These are phyloP conservation scores for Xylaria hypoxylon DNA, from an alignment of 2,329 filamentous ascomycete species.

Conservation along the genomic window DNA sequence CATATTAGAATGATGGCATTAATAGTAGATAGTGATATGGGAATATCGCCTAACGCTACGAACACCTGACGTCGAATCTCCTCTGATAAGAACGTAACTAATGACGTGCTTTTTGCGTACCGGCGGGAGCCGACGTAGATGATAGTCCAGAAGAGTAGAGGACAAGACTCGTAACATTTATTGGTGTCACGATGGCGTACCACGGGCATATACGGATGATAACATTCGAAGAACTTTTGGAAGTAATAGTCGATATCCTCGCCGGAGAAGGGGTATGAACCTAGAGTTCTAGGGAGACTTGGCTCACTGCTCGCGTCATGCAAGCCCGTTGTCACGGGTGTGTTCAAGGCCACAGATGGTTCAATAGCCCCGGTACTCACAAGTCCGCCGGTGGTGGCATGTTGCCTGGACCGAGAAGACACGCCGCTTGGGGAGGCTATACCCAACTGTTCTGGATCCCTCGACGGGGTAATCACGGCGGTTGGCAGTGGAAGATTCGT, in stretches of 20 bases:
- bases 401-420: constrained; percentile 29
- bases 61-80: constrained; percentile 61
- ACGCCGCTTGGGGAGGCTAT: constrained; percentile 41
- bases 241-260: constrained; percentile 69
- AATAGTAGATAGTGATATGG: constrained; percentile 60
- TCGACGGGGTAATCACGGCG: constrained; percentile 36
- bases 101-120: constrained; percentile 57
- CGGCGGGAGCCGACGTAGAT: constrained; percentile 63
- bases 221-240: constrained; percentile 65
- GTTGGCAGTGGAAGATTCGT: constrained; percentile 36
- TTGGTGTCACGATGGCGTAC: constrained; percentile 63
- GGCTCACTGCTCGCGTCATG: constrained; percentile 43
- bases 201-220: constrained; percentile 65
- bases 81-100: constrained; percentile 61
- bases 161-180: constrained; percentile 60
- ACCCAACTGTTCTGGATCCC: constrained; percentile 39
- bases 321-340: constrained; percentile 45
- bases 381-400: constrained; percentile 13
- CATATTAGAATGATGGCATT: constrained; percentile 65
- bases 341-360: constrained; percentile 47
- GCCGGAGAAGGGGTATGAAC: constrained; percentile 61
- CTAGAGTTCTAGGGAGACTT: constrained; percentile 57
- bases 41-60: constrained; percentile 56
- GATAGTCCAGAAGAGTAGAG: constrained; percentile 67
- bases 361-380: constrained; percentile 30